Percentiles rank a stretch among this genome's conserved stretches.
phyloP scores from a whole-genome alignment of 257 asterid genomes.

The Lycium ferocissimum region DNA sequence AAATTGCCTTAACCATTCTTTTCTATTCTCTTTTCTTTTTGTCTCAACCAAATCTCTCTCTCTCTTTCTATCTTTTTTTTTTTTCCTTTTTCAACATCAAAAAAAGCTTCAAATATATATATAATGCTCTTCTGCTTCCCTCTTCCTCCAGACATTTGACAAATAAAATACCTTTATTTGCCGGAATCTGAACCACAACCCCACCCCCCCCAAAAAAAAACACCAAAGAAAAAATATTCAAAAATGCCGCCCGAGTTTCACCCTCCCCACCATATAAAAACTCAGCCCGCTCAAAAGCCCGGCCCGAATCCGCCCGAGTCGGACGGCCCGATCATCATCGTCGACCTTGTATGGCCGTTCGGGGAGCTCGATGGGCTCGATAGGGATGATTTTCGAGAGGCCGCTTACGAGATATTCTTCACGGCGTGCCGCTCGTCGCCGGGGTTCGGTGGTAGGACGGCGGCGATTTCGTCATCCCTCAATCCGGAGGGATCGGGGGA shows the following conservation, averaged over 20 bases:
- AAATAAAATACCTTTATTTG: background rate
- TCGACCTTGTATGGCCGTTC: slow-evolving; percentile 58
- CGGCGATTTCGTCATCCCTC: slow-evolving; percentile 44
- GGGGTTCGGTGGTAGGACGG: slow-evolving; percentile 78
- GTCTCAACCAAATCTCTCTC: slow-evolving; percentile 24
- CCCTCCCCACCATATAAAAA: slow-evolving; percentile 21
- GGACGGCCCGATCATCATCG: background rate
- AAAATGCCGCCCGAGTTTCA: background rate
- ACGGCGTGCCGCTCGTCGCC: slow-evolving; percentile 92
- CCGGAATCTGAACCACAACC: background rate
- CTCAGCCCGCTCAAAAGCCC: slow-evolving; percentile 31
- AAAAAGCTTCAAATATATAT: slow-evolving; percentile 14
- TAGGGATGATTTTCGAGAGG: slow-evolving; percentile 70
- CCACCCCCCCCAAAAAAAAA: background rate
- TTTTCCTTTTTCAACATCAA: background rate
- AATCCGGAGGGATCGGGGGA: slow-evolving; percentile 57
- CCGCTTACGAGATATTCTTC: slow-evolving; percentile 94
- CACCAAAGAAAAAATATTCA: too few relatives aligned
- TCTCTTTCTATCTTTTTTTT: slow-evolving; percentile 27
- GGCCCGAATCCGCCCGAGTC: slow-evolving; percentile 25
- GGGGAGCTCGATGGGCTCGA: slow-evolving; percentile 67
- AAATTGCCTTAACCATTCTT: slow-evolving; percentile 40
- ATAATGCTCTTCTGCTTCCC: slow-evolving; percentile 50
- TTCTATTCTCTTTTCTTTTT: background rate
- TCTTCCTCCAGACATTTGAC: slow-evolving; percentile 43